phyloP scores from a whole-genome alignment of 495 filamentous ascomycete genomes.

The Aspergillus coremiiformis region DNA sequence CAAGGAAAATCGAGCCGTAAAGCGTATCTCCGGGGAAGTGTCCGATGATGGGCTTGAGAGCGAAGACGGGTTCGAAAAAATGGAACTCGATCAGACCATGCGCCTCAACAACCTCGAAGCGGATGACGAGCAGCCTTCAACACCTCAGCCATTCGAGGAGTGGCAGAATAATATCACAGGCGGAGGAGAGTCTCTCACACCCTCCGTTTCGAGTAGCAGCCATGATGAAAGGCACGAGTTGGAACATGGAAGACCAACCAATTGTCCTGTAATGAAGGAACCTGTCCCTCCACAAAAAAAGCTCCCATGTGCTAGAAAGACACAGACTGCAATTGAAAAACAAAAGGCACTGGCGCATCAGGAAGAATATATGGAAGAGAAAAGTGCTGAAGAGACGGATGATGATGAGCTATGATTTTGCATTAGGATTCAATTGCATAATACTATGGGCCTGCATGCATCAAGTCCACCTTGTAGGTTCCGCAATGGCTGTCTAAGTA shows the following conservation, averaged over 20 bases:
- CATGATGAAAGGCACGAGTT: background rate
- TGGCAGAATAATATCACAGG: constrained; percentile 34
- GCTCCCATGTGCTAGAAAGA: constrained; percentile 30
- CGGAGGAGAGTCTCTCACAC: constrained; percentile 20
- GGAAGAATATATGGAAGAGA: constrained; percentile 17
- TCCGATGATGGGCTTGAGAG: constrained; percentile 29
- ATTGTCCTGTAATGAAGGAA: constrained; percentile 11
- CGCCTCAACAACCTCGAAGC: constrained; percentile 20
- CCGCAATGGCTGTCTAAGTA: background rate
- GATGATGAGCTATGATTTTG: constrained; percentile 45
- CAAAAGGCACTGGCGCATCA: background rate
- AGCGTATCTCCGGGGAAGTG: constrained; percentile 31
- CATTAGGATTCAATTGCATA: background rate
- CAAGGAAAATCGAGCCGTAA: constrained; percentile 25
- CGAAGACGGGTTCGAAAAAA: constrained; percentile 49
- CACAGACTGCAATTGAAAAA: background rate
- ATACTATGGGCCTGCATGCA: background rate
- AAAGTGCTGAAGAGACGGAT: constrained; percentile 42
- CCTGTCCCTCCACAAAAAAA: constrained; percentile 28
- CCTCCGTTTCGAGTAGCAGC: background rate
- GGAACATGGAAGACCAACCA: background rate
- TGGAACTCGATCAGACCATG: constrained; percentile 46
- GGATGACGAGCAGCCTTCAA: constrained; percentile 34
- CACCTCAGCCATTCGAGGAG: constrained; percentile 29
- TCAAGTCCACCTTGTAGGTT: background rate